These are phyloP conservation scores for Tricholoma sp. DNA, from an alignment of 768 basidiomycete genomes.

Conservation along the genomic window DNA sequence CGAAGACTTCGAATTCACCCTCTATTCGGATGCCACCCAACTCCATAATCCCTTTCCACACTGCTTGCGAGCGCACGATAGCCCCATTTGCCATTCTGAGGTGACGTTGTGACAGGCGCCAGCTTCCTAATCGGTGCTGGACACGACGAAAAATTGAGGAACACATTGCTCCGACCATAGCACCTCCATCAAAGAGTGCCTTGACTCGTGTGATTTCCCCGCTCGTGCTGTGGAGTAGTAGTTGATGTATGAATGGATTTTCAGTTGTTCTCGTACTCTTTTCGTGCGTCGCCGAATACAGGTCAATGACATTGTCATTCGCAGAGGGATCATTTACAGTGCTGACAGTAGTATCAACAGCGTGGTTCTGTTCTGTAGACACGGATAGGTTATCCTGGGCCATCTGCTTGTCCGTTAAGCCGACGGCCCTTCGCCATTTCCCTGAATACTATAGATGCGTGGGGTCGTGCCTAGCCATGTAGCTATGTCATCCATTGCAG, in stretches of 20 bases:
- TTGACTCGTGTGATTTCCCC: constrained; percentile 13
- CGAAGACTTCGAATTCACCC: constrained; percentile 12
- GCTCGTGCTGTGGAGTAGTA: constrained; percentile 11
- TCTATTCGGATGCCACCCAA: constrained; percentile 5
- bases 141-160: constrained; percentile 8
- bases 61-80: constrained; percentile 11
- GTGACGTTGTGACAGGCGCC: constrained; percentile 8
- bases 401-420: neutral
- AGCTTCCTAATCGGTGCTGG: constrained; percentile 6
- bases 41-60: constrained; percentile 15
- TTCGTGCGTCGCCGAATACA: neutral
- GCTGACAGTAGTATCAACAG: neutral
- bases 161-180: constrained; percentile 23
- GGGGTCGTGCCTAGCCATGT: neutral
- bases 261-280: neutral
- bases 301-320: neutral
- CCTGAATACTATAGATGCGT: neutral
- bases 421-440: constrained; percentile 8
- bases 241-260: constrained; percentile 17
- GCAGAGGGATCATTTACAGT: neutral
- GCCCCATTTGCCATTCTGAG: constrained; percentile 29
- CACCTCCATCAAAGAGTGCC: constrained; percentile 24
- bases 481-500: neutral
- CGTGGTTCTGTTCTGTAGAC: neutral
- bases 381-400: neutral